A percentile compares a stretch with the other conserved stretches of the same genome.
Conservation (phyloP, 371 early-diverging fungal species). For the Lichtheimia ramosa region DNA sequence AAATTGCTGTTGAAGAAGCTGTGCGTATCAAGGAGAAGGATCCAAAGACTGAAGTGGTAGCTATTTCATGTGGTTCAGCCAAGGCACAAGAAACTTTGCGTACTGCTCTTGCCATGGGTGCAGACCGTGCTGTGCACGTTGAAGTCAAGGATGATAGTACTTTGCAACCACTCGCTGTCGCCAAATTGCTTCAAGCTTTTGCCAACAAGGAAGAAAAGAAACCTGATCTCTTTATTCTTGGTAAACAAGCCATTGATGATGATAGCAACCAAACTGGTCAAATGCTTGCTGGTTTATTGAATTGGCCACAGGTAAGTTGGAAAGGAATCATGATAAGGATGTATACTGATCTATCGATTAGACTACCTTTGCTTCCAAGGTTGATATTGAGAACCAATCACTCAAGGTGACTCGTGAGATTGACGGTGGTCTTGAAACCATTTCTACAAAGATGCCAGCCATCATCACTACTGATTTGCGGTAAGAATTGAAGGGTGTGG, state of each 20-base stretch:
- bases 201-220: slow-evolving; percentile 84
- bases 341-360: slow-evolving; percentile 20
- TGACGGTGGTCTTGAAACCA: slow-evolving; percentile 97
- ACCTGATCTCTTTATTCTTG: slow-evolving; percentile 91
- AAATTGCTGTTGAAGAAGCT: slow-evolving; percentile 97
- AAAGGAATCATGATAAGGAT: neutral
- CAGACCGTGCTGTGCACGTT: slow-evolving; percentile 95
- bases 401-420: slow-evolving; percentile 92
- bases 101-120: slow-evolving; percentile 98
- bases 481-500: slow-evolving; percentile 35
- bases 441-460: slow-evolving; percentile 83
- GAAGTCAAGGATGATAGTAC: slow-evolving; percentile 75
- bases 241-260: slow-evolving; percentile 99
- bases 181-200: slow-evolving; percentile 88
- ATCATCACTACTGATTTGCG: slow-evolving; percentile 96
- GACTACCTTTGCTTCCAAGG: slow-evolving; percentile 96
- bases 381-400: slow-evolving; percentile 75
- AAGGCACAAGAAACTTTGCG: slow-evolving; percentile 93
- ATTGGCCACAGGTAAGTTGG: slow-evolving; percentile 86
- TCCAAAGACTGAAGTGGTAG: slow-evolving; percentile 79
- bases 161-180: slow-evolving; percentile 87
- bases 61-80: slow-evolving; percentile 88
- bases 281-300: slow-evolving; percentile 96
- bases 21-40: slow-evolving; percentile 87
- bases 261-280: slow-evolving; percentile 97